These are phyloP conservation scores for Passiflora organensis DNA, from an alignment of 345 rosid genomes.

Conservation along the genomic window DNA sequence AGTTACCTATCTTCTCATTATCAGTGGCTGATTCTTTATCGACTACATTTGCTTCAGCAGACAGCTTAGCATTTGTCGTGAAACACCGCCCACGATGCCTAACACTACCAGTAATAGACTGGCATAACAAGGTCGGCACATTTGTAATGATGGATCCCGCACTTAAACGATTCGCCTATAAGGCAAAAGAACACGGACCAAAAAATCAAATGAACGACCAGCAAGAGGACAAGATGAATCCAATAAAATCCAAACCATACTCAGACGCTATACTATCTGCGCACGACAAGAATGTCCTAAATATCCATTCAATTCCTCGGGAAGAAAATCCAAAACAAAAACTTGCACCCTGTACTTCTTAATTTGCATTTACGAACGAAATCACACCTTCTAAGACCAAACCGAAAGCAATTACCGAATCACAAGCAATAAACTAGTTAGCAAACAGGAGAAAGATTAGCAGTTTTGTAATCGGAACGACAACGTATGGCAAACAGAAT, in stretches of 20 bases:
- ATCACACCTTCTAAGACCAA: neutral
- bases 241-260: neutral
- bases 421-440: neutral
- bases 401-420: too few species aligned
- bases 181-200: neutral
- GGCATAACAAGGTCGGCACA: conserved; percentile 21
- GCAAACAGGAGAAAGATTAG: neutral
- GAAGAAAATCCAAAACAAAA: neutral
- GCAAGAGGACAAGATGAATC: neutral
- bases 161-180: conserved; percentile 30
- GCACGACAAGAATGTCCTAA: too few species aligned
- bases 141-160: conserved; percentile 19
- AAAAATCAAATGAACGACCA: neutral
- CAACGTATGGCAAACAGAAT: neutral
- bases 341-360: neutral
- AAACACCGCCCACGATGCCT: conserved; percentile 25
- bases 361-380: neutral
- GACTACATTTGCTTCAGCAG: conserved; percentile 43
- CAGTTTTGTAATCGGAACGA: neutral
- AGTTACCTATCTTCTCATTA: conserved; percentile 44
- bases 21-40: conserved; percentile 40
- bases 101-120: conserved; percentile 19
- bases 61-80: conserved; percentile 39
- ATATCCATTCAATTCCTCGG: neutral
- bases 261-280: too few species aligned